These are phyloP conservation scores for Phycomyces nitens DNA, from an alignment of 192 early-diverging fungal genomes.

Conservation along the genomic window DNA sequence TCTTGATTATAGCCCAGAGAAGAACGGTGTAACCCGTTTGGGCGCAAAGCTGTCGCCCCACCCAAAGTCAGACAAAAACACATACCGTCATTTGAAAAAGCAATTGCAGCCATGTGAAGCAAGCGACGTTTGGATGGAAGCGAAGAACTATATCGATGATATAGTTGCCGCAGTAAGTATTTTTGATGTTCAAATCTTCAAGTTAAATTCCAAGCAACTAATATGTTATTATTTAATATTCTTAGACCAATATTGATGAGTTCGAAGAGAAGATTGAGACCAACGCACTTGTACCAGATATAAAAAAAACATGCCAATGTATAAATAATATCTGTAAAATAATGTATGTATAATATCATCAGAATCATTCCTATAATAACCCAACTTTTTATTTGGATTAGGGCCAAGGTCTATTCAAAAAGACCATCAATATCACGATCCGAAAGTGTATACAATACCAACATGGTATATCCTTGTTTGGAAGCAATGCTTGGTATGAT, in stretches of 20 bases:
- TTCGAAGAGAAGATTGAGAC: constrained; percentile 9
- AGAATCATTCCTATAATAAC: constrained; percentile 15
- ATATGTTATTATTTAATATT: constrained; percentile 12
- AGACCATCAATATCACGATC: neutral
- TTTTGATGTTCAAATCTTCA: constrained; percentile 11
- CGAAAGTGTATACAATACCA: constrained; percentile 8
- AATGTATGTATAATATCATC: constrained; percentile 14
- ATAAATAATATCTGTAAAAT: constrained; percentile 10
- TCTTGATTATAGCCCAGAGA: no score
- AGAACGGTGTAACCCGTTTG: no score
- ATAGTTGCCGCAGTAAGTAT: constrained; percentile 11
- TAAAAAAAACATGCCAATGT: neutral
- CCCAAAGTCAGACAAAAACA: constrained; percentile 1
- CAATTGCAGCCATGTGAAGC: neutral
- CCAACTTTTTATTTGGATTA: constrained; percentile 14
- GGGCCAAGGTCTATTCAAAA: constrained; percentile 1
- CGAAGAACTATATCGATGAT: constrained; percentile 3
- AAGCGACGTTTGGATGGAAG: constrained; percentile 1
- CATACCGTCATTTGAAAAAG: constrained; percentile 5
- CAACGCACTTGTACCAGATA: neutral
- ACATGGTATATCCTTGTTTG: constrained; percentile 2
- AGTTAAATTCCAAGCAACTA: constrained; percentile 12
- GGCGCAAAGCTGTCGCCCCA: no score
- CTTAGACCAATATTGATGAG: constrained; percentile 4
- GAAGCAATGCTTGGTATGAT: constrained; percentile 6